Evolutionary conservation across 2,329 filamentous ascomycete genomes (phyloP).

Genomic region (Trichoderma hamatum): DNA sequence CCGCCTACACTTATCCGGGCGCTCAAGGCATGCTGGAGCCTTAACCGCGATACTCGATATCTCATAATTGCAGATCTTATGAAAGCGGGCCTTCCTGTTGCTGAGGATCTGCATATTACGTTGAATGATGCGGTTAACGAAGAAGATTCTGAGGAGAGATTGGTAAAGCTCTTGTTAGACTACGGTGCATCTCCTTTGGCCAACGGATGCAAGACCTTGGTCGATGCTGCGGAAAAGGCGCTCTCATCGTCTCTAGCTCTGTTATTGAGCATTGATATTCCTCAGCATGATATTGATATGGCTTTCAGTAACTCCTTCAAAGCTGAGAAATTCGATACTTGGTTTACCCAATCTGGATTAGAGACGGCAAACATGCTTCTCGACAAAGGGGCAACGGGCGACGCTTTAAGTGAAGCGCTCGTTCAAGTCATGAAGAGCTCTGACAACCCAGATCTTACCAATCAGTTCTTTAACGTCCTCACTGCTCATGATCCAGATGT

Average conservation of each 20-base stretch:
- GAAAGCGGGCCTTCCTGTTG: conserved; percentile 51
- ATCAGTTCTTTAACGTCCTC: conserved; percentile 49
- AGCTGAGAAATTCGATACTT: conserved; percentile 44
- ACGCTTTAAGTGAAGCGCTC: conserved; percentile 51
- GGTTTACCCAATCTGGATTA: conserved; percentile 53
- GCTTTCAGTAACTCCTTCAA: conserved; percentile 52
- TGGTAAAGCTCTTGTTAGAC: conserved; percentile 52
- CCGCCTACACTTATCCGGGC: conserved; percentile 52
- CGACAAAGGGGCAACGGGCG: conserved; percentile 51
- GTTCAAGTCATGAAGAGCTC: conserved; percentile 50
- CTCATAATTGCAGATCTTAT: conserved; percentile 55
- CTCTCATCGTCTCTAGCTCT: conserved; percentile 45
- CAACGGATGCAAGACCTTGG: conserved; percentile 56
- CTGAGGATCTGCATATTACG: conserved; percentile 54
- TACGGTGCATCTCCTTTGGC: conserved; percentile 56
- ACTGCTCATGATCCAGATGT: conserved; percentile 48
- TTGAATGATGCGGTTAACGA: conserved; percentile 58
- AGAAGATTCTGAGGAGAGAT: conserved; percentile 51
- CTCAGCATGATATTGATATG: conserved; percentile 48
- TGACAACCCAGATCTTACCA: conserved; percentile 44
- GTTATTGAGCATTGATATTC: conserved; percentile 48
- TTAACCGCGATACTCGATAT: conserved; percentile 53
- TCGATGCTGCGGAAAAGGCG: conserved; percentile 51
- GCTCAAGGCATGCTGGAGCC: conserved; percentile 57
- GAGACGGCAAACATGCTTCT: conserved; percentile 53